phyloP scores from a whole-genome alignment of 1,284 basidiomycete genomes.

The Moesziomyces parantarcticus region DNA sequence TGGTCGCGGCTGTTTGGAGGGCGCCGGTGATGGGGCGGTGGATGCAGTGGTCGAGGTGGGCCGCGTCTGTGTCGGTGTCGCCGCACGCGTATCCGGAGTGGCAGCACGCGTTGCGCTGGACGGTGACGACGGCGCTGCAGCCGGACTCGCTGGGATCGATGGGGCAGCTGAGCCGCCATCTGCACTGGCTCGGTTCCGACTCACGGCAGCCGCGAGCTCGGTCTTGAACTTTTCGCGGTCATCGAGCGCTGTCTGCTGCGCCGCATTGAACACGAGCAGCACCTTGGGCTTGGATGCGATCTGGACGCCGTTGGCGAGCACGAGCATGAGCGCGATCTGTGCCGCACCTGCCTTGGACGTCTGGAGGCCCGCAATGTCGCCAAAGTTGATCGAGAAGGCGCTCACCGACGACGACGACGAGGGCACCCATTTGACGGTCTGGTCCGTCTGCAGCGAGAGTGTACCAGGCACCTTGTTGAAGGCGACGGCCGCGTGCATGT shows the following conservation, averaged over 20 bases:
- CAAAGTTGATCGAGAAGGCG: conserved; percentile 35
- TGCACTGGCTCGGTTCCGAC: conserved; percentile 16
- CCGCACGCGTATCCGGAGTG: conserved; percentile 21
- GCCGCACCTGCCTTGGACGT: conserved; percentile 57
- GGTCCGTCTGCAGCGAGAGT: conserved; percentile 31
- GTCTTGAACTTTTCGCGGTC: conserved; percentile 57
- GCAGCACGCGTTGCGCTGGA: conserved; percentile 11
- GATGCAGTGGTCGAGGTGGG: conserved; percentile 10
- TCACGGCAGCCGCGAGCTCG: conserved; percentile 51
- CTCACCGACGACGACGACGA: conserved; percentile 38
- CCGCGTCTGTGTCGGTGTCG: conserved; percentile 10
- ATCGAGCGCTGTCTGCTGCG: conserved; percentile 39
- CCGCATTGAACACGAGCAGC: conserved; percentile 55
- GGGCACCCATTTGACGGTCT: conserved; percentile 45
- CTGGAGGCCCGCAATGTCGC: conserved; percentile 51
- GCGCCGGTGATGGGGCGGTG: conserved; percentile 6
- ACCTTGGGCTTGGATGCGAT: conserved; percentile 45
- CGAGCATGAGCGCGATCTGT: conserved; percentile 55
- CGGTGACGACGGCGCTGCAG: conserved; percentile 17
- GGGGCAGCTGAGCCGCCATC: conserved; percentile 18
- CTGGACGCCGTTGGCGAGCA: conserved; percentile 38
- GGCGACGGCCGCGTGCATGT: conserved; percentile 50
- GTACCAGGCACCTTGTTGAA: conserved; percentile 57
- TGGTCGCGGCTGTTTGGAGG: conserved; percentile 1
- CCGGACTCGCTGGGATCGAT: conserved; percentile 18